Conservation (phyloP, 2,329 filamentous ascomycete species). For the Zymoseptoria crescenta region DNA sequence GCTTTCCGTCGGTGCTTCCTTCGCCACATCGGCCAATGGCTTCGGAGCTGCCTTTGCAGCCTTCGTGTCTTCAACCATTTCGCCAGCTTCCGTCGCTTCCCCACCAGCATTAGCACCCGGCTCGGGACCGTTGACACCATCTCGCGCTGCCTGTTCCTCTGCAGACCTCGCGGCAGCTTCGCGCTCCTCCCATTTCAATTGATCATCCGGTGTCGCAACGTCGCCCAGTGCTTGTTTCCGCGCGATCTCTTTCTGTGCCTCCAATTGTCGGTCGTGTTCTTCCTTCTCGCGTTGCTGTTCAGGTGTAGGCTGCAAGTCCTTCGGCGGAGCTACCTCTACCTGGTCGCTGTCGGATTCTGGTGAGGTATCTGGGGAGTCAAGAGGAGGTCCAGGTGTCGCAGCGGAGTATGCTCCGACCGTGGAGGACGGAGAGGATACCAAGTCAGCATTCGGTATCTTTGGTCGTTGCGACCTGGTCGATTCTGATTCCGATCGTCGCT, state of each 20-base stretch:
- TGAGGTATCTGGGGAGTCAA: slow-evolving; percentile 34
- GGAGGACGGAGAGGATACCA: slow-evolving; percentile 50
- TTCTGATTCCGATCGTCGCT: slow-evolving; percentile 33
- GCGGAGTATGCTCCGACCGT: slow-evolving; percentile 62
- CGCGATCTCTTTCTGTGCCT: slow-evolving; percentile 42
- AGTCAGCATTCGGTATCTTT: slow-evolving; percentile 15
- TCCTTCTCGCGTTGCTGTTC: slow-evolving; percentile 42
- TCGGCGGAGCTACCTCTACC: slow-evolving; percentile 22
- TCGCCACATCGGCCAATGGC: not conserved
- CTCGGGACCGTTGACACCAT: slow-evolving; percentile 22
- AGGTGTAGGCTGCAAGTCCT: slow-evolving; percentile 28
- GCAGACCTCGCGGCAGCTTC: slow-evolving; percentile 27
- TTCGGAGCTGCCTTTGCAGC: slow-evolving; percentile 2
- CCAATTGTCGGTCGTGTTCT: slow-evolving; percentile 46
- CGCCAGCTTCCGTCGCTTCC: slow-evolving; percentile 20
- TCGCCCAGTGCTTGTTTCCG: slow-evolving; percentile 35
- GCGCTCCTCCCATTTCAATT: slow-evolving; percentile 46
- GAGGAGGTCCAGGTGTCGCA: slow-evolving; percentile 60
- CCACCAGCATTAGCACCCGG: slow-evolving; percentile 12
- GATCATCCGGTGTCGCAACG: slow-evolving; percentile 50
- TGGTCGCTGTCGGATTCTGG: slow-evolving; percentile 25
- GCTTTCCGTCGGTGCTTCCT: slow-evolving; percentile 2
- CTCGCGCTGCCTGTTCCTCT: slow-evolving; percentile 38
- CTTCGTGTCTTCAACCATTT: slow-evolving; percentile 17
- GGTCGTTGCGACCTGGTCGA: slow-evolving; percentile 28